Base-by-base conservation (phyloP, 1,284 basidiomycete species). In the Meripilus lineatus region DNA sequence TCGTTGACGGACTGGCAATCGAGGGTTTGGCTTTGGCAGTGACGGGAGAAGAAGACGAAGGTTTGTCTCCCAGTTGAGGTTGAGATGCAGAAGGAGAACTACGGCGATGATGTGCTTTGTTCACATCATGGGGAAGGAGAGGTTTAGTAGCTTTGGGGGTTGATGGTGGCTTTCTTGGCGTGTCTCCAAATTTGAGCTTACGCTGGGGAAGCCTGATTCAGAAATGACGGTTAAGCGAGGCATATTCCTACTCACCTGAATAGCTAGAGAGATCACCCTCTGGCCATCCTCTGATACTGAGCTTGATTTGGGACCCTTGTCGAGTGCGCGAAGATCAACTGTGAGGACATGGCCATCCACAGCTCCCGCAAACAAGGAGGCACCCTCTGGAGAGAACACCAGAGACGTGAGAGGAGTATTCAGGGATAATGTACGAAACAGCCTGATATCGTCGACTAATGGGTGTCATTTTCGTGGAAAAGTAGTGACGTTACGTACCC, bases 361-460 rank as follows among this genome's bases (percentile, higher is more conserved):
- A 3, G 83, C 81, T 1, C 83, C 84, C 3, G 79, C 50, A 54
- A 81, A 84, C 40, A 88, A 62, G 11, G 73, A 66, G 5, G 74
- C 79, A 3, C 84, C 84, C 50, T 86, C 83, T 0, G 74, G 67
- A 20, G 84, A 84, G 58, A 88, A 88, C 6, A 69, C 62, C 2
- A 83, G 58, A 10, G 78, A 71, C 3, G 81, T 79, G 8, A 85
- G 57, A 3, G 70, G 63, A 1, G 66, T 64, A 48, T 77, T 74
- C 40, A 81, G 51, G 38, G 70, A 67, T 22, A 84, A 53, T 1
- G 69, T 72, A 24, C 79, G 76, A 52, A 81, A 71, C 30, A 82
- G 61, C 11, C 83, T 84, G 32, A 40, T 45, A 24, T 13, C 21
- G 21, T 15, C 43, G 15, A 38, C 17, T n/a, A 40, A 11, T 17